phyloP scores from a whole-genome alignment of 2,329 filamentous ascomycete genomes.

The Xylaria digitata region DNA sequence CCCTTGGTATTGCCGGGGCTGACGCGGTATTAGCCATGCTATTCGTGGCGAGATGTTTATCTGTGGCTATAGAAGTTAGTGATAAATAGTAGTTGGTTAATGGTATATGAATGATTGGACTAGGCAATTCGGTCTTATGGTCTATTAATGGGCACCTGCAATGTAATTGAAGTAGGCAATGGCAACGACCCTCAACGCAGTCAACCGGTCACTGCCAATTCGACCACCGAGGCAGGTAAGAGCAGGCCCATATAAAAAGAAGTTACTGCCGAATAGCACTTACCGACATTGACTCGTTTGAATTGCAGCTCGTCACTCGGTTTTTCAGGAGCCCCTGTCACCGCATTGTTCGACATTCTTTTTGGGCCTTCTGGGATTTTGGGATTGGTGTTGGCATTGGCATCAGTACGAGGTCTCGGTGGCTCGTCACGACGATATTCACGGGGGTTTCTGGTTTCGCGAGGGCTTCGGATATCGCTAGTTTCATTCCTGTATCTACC shows the following conservation, averaged over 20 bases:
- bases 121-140: background rate
- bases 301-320: conserved; percentile 18
- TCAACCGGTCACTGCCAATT: background rate
- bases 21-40: conserved; percentile 1
- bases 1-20: conserved; percentile 33
- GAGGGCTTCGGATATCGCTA: conserved; percentile 17
- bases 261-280: conserved; percentile 23
- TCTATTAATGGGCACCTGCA: background rate
- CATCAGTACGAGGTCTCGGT: conserved; percentile 37
- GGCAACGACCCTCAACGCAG: background rate
- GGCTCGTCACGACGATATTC: conserved; percentile 33
- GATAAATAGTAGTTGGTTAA: conserved; percentile 1
- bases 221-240: background rate
- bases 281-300: conserved; percentile 37
- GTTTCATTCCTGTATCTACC: conserved; percentile 7
- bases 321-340: conserved; percentile 9
- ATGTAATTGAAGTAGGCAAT: background rate
- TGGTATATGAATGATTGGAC: background rate
- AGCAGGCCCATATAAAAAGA: background rate
- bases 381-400: conserved; percentile 35
- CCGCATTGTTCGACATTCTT: conserved; percentile 21
- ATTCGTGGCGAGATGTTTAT: conserved; percentile 22
- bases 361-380: conserved; percentile 27
- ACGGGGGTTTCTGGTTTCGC: conserved; percentile 20
- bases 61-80: conserved; percentile 25